Conservation (phyloP, 2,329 filamentous ascomycete genomes). For the Ophiocordyceps unilateralis region DNA sequence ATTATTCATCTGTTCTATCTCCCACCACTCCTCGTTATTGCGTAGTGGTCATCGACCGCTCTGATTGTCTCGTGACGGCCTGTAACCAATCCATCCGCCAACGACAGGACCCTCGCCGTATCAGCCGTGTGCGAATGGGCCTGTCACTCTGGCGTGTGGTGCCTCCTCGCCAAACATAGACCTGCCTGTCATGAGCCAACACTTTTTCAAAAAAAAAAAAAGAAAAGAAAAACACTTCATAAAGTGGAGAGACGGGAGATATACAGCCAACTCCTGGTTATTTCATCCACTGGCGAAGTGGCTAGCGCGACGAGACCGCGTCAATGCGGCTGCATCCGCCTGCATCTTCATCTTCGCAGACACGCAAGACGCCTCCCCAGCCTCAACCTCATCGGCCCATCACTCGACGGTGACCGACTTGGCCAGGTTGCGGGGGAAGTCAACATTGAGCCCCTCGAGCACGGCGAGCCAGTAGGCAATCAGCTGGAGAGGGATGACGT, state of each 20-base stretch:
- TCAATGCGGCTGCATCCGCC: neutral
- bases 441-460: conserved; percentile 87
- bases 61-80: neutral
- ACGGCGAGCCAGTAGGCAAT: conserved; percentile 99
- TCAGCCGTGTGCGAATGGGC: too few relatives aligned
- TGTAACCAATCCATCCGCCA: neutral
- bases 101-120: neutral
- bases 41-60: neutral
- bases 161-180: neutral
- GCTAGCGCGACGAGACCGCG: neutral
- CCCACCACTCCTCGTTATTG: too few relatives aligned
- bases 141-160: too few relatives aligned
- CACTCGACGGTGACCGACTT: conserved; percentile 99
- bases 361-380: conserved; percentile 4
- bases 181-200: conserved; percentile 1
- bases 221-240: neutral
- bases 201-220: neutral
- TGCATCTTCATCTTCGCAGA: neutral
- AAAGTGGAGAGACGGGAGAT: neutral
- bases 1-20: neutral
- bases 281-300: conserved; percentile 2
- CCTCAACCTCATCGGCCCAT: conserved; percentile 7
- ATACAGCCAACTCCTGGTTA: conserved; percentile 6
- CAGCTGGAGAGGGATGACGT: conserved; percentile 92
- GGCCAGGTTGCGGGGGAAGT: conserved; percentile 95